phyloP scores from a whole-genome alignment of 352 stramenopile genomes.

The Aphanomyces cochlioides region DNA sequence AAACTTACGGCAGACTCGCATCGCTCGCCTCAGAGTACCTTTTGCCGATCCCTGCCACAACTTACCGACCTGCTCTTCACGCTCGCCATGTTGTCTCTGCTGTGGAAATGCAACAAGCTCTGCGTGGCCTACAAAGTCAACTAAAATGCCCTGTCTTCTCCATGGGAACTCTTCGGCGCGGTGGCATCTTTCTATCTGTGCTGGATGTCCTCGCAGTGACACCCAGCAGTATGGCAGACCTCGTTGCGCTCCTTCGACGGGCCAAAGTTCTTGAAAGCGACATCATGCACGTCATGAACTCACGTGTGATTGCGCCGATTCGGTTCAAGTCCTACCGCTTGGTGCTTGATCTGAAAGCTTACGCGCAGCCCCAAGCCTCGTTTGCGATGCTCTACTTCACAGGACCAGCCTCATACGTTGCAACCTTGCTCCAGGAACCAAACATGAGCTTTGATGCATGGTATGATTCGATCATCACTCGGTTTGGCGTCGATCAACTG shows the following conservation, averaged over 20 bases:
- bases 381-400: slow-evolving; percentile 76
- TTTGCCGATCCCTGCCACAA: slow-evolving; percentile 28
- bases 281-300: slow-evolving; percentile 38
- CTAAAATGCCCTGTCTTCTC: slow-evolving; percentile 54
- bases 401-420: slow-evolving; percentile 52
- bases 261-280: slow-evolving; percentile 42
- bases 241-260: slow-evolving; percentile 41
- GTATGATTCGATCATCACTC: not conserved
- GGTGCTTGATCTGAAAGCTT: slow-evolving; percentile 71
- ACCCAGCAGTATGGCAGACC: slow-evolving; percentile 2
- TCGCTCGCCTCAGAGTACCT: slow-evolving; percentile 36
- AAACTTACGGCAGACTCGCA: slow-evolving; percentile 54
- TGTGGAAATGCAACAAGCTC: slow-evolving; percentile 45
- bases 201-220: slow-evolving; percentile 62
- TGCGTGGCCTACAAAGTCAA: slow-evolving; percentile 47
- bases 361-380: slow-evolving; percentile 51
- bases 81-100: slow-evolving; percentile 1
- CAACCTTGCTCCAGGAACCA: not conserved
- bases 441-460: not conserved
- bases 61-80: slow-evolving; percentile 22
- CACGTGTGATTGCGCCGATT: slow-evolving; percentile 51
- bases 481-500: not conserved
- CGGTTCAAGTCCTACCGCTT: slow-evolving; percentile 53
- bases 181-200: slow-evolving; percentile 62
- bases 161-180: slow-evolving; percentile 66